Evolutionary conservation across 139 green algal species (phyloP).

Genomic region (Coelastrella sp.): DNA sequence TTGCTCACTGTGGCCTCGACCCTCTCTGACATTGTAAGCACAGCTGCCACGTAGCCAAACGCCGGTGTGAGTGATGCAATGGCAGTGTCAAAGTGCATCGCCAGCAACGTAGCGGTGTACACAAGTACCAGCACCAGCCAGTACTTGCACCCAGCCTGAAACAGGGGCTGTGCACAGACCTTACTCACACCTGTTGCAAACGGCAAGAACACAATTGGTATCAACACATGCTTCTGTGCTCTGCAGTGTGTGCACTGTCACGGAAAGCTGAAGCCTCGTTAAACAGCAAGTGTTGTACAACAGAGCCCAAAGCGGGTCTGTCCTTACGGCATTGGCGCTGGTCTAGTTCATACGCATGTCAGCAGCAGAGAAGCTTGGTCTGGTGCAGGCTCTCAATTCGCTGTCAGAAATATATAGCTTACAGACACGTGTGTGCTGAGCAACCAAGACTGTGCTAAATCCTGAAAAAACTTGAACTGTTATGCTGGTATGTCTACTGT

Average conservation of each 20-base stretch:
- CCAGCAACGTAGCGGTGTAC: conserved; percentile 8
- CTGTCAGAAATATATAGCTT: too few relatives aligned
- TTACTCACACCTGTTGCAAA: background rate
- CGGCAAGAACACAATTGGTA: background rate
- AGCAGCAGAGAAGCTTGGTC: too few relatives aligned
- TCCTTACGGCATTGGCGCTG: too few relatives aligned
- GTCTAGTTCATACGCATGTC: too few relatives aligned
- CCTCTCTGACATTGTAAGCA: conserved; percentile 47
- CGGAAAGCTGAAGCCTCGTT: too few relatives aligned
- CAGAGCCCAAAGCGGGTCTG: background rate
- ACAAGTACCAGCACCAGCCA: conserved; percentile 41
- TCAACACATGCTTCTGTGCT: background rate
- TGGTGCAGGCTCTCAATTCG: too few relatives aligned
- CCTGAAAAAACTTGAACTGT: too few relatives aligned
- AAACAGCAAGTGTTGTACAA: too few relatives aligned
- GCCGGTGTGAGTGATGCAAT: background rate
- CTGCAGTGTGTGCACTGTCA: background rate
- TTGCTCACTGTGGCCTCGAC: conserved; percentile 59
- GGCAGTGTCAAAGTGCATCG: background rate
- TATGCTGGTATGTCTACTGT: too few relatives aligned
- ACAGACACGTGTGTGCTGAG: too few relatives aligned
- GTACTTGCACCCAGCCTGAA: conserved; percentile 55
- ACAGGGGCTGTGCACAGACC: background rate
- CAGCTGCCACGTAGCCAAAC: conserved; percentile 43
- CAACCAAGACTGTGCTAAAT: too few relatives aligned